Percentiles rank a stretch among this genome's conserved stretches.
Evolutionary conservation across 2,329 filamentous ascomycete species (phyloP).

Genomic region (Trichoderma koningiopsis): DNA sequence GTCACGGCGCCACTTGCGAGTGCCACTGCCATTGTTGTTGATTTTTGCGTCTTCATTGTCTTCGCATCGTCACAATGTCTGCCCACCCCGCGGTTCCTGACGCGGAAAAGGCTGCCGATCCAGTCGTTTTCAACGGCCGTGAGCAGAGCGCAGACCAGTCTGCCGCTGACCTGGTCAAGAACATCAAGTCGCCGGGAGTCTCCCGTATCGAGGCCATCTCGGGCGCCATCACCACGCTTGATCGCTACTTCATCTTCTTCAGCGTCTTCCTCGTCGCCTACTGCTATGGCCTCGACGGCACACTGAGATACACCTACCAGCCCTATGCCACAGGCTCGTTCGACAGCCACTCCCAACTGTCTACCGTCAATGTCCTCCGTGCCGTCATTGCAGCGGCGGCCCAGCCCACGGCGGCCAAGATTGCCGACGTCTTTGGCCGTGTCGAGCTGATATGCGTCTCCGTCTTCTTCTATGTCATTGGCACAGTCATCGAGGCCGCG

Average conservation of each 20-base stretch:
- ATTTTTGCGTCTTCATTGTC: background rate
- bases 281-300: constrained; percentile 63
- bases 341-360: constrained; percentile 54
- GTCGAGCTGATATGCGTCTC: constrained; percentile 59
- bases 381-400: constrained; percentile 62
- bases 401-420: constrained; percentile 59
- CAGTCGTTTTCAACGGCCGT: background rate
- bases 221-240: constrained; percentile 51
- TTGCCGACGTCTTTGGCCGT: constrained; percentile 65
- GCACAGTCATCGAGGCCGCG: constrained; percentile 59
- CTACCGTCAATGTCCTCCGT: constrained; percentile 60
- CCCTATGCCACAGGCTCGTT: constrained; percentile 56
- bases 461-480: constrained; percentile 61
- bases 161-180: constrained; percentile 6
- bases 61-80: background rate
- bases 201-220: constrained; percentile 60
- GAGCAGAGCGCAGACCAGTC: background rate
- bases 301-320: constrained; percentile 58
- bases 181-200: constrained; percentile 55
- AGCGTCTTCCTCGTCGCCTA: constrained; percentile 66
- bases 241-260: constrained; percentile 61
- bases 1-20: background rate
- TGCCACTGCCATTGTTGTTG: background rate
- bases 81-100: background rate
- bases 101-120: constrained; percentile 18